phyloP scores from a whole-genome alignment of 2,329 filamentous ascomycete genomes.

The Emmonsiellopsis sp. region DNA sequence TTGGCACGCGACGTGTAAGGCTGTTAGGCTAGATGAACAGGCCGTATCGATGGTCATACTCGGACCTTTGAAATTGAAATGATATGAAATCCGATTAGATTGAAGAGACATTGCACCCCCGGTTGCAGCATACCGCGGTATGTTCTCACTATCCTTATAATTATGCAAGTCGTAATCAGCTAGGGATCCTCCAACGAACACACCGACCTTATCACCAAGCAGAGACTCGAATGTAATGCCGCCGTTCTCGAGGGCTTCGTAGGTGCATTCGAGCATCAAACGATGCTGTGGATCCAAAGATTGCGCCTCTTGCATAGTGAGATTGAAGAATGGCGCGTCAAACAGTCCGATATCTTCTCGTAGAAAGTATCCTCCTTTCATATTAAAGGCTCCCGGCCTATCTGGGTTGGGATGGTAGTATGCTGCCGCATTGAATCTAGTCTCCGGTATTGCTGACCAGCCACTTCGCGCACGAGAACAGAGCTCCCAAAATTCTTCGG shows the following conservation, averaged over 20 bases:
- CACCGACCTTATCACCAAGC: not conserved
- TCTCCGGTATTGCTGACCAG: constrained; percentile 12
- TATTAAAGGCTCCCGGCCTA: constrained; percentile 1
- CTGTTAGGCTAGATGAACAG: constrained; percentile 20
- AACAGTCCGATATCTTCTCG: constrained; percentile 46
- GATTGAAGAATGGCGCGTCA: constrained; percentile 68
- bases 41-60: constrained; percentile 21
- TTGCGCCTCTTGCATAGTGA: constrained; percentile 64
- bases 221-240: not conserved
- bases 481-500: constrained; percentile 16
- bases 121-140: constrained; percentile 14
- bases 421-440: constrained; percentile 12
- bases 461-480: constrained; percentile 5
- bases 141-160: constrained; percentile 16
- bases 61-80: constrained; percentile 21
- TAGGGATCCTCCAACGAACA: constrained; percentile 9
- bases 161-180: constrained; percentile 18
- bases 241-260: constrained; percentile 46
- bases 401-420: not conserved
- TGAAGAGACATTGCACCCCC: constrained; percentile 19
- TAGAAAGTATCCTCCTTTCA: not conserved
- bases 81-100: constrained; percentile 21
- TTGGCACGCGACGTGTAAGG: constrained; percentile 20
- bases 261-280: constrained; percentile 58
- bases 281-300: constrained; percentile 52